Evolutionary conservation across 345 rosid species (phyloP).

Genomic region (Dimocarpus longan): DNA sequence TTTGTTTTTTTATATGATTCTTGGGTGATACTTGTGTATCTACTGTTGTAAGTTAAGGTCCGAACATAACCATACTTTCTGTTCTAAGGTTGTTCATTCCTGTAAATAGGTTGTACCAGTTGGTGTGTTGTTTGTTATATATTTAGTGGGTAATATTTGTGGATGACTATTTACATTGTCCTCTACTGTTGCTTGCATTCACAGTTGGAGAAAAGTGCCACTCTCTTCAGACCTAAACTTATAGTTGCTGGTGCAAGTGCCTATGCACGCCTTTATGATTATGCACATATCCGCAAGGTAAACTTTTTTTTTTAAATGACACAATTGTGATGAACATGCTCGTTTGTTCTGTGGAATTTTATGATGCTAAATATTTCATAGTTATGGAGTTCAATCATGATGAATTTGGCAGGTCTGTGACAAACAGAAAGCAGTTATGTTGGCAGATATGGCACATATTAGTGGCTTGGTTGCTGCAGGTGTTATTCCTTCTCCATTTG

Average conservation of each 20-base stretch:
- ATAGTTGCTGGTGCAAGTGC: slow-evolving; percentile 99
- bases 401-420: slow-evolving; percentile 74
- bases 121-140: neutral
- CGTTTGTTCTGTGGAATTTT: neutral
- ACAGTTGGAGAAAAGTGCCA: slow-evolving; percentile 84
- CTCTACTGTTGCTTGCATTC: slow-evolving; percentile 11
- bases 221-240: slow-evolving; percentile 91
- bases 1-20: neutral
- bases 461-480: slow-evolving; percentile 97
- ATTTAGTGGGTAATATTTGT: neutral
- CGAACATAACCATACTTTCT: neutral
- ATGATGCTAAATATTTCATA: neutral
- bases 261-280: slow-evolving; percentile 91
- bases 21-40: neutral
- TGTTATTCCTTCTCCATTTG: slow-evolving; percentile 95
- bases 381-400: slow-evolving; percentile 16
- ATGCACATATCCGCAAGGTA: slow-evolving; percentile 93
- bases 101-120: neutral
- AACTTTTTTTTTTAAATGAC: slow-evolving; percentile 20
- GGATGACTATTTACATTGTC: slow-evolving; percentile 1
- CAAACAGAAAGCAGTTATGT: slow-evolving; percentile 84
- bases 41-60: neutral
- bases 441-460: slow-evolving; percentile 98
- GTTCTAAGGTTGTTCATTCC: neutral
- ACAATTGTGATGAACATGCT: neutral